Base-by-base conservation (phyloP, 108 stramenopile species). In the Nannochloropsis salina region DNA sequence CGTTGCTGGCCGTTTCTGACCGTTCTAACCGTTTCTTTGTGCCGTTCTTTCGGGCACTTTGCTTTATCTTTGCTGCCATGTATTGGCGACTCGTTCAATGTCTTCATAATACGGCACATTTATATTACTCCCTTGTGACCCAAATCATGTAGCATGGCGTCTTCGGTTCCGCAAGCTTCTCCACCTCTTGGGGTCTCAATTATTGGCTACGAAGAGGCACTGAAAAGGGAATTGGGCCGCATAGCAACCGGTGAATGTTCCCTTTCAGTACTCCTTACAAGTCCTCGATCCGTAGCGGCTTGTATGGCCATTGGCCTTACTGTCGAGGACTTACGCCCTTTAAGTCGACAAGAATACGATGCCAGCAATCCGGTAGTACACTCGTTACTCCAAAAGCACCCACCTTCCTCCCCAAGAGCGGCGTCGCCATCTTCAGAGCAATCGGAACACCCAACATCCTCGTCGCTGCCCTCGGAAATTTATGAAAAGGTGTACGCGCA, bases 281-380 rank as follows among this genome's bases (percentile, higher is more conserved):
- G 61, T n/a, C 61, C 61, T 0, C 61, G 61, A 15, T 74, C 61
- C n/a, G 2, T 74, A 2, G 61, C 61, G 61, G 61, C 61, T 15
- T 74, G 61, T n/a, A n/a, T 1, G 61, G 2, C 15, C n/a, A n/a
- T 74, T 3, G 61, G 61, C 2, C 61, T 74, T 2, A 74, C 61
- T 0, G 20, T n/a, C 15, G 61, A 74, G 61, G 61, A 74, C 5
- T n/a, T 74, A 1, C 61, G 61, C 4, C 61, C 61, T 8, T 3
- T 74, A 15, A 74, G 61, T 74, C 61, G 61, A 74, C 8, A n/a
- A n/a, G 61, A 74, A n/a, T 74, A 74, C 61, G 61, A 74, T n/a
- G 61, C 15, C 15, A n/a, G 61, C n/a, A 15, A 74, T 2, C 61
- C 8, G n/a, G 4, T 74, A 2, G 20, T 74, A 74, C 6, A 15